phyloP scores from a whole-genome alignment of 306 rosid species.

The Hippophae tibetana region DNA sequence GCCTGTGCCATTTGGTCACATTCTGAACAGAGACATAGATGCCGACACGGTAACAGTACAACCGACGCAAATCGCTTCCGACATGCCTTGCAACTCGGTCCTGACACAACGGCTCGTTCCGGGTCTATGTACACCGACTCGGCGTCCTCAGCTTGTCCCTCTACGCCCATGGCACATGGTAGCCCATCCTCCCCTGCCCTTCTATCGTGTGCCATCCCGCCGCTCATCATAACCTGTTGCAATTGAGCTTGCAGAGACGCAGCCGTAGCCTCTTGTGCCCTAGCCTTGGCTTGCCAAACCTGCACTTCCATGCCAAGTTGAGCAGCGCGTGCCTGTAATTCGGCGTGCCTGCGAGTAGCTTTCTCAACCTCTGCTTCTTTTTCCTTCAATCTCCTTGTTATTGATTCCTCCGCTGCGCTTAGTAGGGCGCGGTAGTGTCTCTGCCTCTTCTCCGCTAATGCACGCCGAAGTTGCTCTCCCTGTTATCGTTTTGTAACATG shows the following conservation, averaged over 20 bases:
- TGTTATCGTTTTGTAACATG: conserved; percentile 1
- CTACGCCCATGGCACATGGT: conserved; percentile 36
- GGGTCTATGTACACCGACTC: conserved; percentile 79
- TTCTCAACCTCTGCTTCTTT: conserved; percentile 60
- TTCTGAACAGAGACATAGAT: conserved; percentile 57
- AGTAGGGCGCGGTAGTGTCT: conserved; percentile 53
- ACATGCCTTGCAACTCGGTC: conserved; percentile 69
- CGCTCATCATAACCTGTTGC: conserved; percentile 53
- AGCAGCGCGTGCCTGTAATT: conserved; percentile 79
- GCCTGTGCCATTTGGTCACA: conserved; percentile 55
- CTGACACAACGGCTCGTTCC: conserved; percentile 32
- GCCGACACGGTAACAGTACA: conserved; percentile 79
- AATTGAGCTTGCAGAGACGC: conserved; percentile 62
- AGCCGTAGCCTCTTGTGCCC: conserved; percentile 64
- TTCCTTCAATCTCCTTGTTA: conserved; percentile 44
- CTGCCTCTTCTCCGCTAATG: conserved; percentile 60
- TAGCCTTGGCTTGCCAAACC: conserved; percentile 77
- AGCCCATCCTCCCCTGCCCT: conserved; percentile 26
- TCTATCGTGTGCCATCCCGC: conserved; percentile 22
- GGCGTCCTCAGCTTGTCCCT: conserved; percentile 67
- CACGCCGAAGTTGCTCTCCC: conserved; percentile 62
- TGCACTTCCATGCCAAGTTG: conserved; percentile 61
- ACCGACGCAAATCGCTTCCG: conserved; percentile 58
- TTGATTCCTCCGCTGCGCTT: conserved; percentile 50
- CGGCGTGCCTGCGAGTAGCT: conserved; percentile 58